A percentile compares a stretch with the other conserved stretches of the same genome.
These are phyloP conservation scores for Ogataea methylovora DNA, from an alignment of 805 yeast genomes.

Conservation along the genomic window DNA sequence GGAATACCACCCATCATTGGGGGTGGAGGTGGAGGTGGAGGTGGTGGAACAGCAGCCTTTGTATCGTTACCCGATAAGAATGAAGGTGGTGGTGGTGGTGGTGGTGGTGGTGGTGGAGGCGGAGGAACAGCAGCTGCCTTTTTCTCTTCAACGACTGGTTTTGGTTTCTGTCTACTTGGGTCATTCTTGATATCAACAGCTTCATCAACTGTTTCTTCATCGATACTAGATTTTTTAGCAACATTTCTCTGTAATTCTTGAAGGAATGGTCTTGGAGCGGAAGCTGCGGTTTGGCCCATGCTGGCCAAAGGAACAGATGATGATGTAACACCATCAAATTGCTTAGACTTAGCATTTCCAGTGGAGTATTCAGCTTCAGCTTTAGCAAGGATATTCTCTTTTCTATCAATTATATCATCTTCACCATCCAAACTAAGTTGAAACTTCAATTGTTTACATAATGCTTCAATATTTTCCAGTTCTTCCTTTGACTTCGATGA, in stretches of 20 bases:
- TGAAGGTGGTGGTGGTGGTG: constrained; percentile 14
- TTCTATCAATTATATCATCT: constrained; percentile 10
- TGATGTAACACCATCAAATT: too few species aligned
- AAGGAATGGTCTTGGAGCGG: constrained; percentile 30
- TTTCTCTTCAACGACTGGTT: neutral
- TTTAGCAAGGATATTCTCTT: constrained; percentile 15
- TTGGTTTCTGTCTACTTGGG: too few species aligned
- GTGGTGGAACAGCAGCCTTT: constrained; percentile 8
- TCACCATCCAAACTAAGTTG: constrained; percentile 19
- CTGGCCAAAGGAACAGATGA: too few species aligned
- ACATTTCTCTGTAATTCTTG: constrained; percentile 47
- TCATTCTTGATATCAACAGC: constrained; percentile 2
- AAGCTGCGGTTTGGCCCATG: neutral
- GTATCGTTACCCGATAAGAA: constrained; percentile 4
- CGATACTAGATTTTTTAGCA: constrained; percentile 22
- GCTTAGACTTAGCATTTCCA: constrained; percentile 11
- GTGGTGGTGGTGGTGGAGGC: constrained; percentile 24
- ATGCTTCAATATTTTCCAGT: constrained; percentile 16
- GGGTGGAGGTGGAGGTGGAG: constrained; percentile 26
- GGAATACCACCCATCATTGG: constrained; percentile 16
- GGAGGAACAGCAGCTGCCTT: constrained; percentile 6
- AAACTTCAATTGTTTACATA: constrained; percentile 18
- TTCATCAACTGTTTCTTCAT: constrained; percentile 9
- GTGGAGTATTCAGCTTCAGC: constrained; percentile 20
- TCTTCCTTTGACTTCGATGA: constrained; percentile 12